Base-by-base conservation (phyloP, 2,329 filamentous ascomycete species). In the Aspergillus terreus region DNA sequence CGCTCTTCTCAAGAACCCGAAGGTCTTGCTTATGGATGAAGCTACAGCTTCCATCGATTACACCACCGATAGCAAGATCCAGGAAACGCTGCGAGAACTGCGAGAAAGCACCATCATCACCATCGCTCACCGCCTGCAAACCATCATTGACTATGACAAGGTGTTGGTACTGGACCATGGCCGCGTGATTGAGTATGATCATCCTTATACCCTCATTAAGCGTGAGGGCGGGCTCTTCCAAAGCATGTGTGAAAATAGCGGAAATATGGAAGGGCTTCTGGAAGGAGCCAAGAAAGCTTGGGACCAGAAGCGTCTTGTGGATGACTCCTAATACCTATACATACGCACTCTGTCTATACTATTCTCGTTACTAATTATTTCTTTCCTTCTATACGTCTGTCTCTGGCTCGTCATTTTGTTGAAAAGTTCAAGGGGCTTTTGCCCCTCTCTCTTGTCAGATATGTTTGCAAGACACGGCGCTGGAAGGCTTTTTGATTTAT, bases 11-110 rank as follows among this genome's bases (percentile, higher is more conserved):
- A 96, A 95, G 73, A 83, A 84, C 32, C 92, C 94, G 0, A 92
- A 88, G 58, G 91, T 99, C 1, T 78, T 99, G n/a, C 87, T 99
- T 66, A 97, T 99, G 94, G 94, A 99, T 71, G 94, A 99, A 76
- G 94, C 94, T 0, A 99, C 94, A 0, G 94, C 94, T 0, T 95
- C 90, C 0, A 97, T 99, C 65, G 94, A 99, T 74, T 97, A 97
- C 72, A 87, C 86, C 4, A 99, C 94, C 2, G 94, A 99, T 65
- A 81, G 86, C 46, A 96, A 96, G 76, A 97, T 99, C 60, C 94
- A 99, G 72, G 90, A 90, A 63, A 97, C 94, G 0, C 92, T 99
- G 55, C 87, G 91, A n/a, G 88, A 96, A 70, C 82, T 97, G 62
- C 87, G 85, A 58, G 80, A 72, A 27, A 90, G 91, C 69, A 99